A percentile compares a stretch with the other conserved stretches of the same genome.
Conservation (phyloP, 2,329 filamentous ascomycete genomes). For the Colletotrichum tabaci region DNA sequence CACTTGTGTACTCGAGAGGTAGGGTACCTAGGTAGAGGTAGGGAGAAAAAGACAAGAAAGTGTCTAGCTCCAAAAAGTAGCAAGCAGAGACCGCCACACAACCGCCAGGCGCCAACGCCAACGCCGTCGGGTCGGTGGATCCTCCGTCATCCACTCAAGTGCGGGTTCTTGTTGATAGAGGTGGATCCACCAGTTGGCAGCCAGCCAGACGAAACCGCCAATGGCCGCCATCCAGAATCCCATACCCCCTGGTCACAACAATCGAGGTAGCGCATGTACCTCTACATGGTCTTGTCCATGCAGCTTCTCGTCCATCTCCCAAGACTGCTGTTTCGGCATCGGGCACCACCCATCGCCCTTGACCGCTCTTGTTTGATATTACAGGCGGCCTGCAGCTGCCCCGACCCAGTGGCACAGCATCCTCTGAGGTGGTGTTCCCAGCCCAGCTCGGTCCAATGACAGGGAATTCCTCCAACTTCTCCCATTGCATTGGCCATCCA, state of each 20-base stretch:
- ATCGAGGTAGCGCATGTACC: not conserved
- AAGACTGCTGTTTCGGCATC: constrained; percentile 34
- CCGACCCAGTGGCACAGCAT: constrained; percentile 2
- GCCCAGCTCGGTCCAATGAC: not conserved
- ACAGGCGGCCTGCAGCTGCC: constrained; percentile 36
- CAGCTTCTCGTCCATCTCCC: not conserved
- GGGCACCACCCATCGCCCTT: constrained; percentile 38
- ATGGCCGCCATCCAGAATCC: constrained; percentile 14
- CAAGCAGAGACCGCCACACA: not conserved
- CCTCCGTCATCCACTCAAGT: constrained; percentile 34
- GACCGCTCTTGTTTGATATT: constrained; percentile 39
- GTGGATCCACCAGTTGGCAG: constrained; percentile 17
- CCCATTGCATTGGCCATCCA: not conserved
- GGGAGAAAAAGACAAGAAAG: not conserved
- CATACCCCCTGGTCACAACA: constrained; percentile 17
- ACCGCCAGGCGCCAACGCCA: constrained; percentile 10
- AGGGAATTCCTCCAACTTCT: not conserved
- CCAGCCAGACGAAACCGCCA: constrained; percentile 27
- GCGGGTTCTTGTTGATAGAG: constrained; percentile 21
- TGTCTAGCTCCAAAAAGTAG: not conserved
- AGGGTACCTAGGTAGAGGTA: no score
- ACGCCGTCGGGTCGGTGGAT: constrained; percentile 17
- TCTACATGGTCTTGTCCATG: not conserved
- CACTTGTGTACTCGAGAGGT: not conserved
- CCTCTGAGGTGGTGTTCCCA: not conserved